phyloP scores from a whole-genome alignment of 352 stramenopile genomes.

The Pythium aphanidermatum region DNA sequence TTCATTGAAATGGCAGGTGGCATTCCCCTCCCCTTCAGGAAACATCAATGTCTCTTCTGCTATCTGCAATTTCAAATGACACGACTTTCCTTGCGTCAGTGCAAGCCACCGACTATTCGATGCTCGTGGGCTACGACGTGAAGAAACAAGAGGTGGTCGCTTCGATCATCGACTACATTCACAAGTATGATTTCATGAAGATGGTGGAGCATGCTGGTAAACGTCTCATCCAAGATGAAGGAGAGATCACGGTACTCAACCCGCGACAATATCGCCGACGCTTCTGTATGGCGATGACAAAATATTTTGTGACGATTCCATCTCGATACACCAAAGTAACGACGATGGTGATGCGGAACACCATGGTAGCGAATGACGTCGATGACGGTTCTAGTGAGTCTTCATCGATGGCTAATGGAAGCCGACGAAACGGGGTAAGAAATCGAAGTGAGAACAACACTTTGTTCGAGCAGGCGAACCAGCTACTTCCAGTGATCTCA shows the following conservation, averaged over 20 bases:
- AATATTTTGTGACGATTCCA: conserved; percentile 86
- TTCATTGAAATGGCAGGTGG: conserved; percentile 81
- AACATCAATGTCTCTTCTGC: conserved; percentile 68
- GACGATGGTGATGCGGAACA: conserved; percentile 37
- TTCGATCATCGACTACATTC: conserved; percentile 88
- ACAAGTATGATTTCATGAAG: conserved; percentile 90
- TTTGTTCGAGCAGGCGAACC: too few relatives aligned
- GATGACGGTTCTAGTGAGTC: too few relatives aligned
- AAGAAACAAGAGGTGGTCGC: conserved; percentile 82
- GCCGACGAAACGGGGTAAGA: too few relatives aligned
- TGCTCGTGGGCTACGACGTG: conserved; percentile 84
- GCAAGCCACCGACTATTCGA: conserved; percentile 85
- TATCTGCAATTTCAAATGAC: conserved; percentile 83
- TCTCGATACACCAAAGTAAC: conserved; percentile 84
- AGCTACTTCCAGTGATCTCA: too few relatives aligned
- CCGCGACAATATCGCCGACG: conserved; percentile 83
- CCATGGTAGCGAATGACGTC: conserved; percentile 16
- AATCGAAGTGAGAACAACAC: too few relatives aligned
- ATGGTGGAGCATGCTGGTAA: conserved; percentile 87
- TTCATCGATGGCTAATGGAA: too few relatives aligned
- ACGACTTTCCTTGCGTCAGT: conserved; percentile 79
- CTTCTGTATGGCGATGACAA: conserved; percentile 84
- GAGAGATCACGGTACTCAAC: conserved; percentile 84
- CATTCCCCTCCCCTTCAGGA: conserved; percentile 82
- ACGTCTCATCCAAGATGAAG: conserved; percentile 84